A percentile compares a stretch with the other conserved stretches of the same genome.
Evolutionary conservation across 352 stramenopile genomes (phyloP).

Genomic region (Pythium rhizo-oryzae): DNA sequence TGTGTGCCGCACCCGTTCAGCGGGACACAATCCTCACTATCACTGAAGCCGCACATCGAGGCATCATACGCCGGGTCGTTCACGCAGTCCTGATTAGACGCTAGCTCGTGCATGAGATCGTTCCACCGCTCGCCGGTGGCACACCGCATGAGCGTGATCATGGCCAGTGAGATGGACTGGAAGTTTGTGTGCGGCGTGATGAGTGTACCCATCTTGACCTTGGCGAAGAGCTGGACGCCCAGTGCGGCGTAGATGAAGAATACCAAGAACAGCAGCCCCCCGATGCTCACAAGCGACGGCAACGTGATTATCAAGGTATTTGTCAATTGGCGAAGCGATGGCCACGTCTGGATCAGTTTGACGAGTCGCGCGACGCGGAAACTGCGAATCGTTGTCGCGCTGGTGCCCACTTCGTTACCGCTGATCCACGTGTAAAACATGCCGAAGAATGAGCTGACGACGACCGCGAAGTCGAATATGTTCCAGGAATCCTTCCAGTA

Average conservation of each 20-base stretch:
- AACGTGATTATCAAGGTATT: slow-evolving; percentile 89
- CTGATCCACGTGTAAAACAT: slow-evolving; percentile 48
- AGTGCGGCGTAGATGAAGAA: slow-evolving; percentile 94
- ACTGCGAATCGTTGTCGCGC: slow-evolving; percentile 70
- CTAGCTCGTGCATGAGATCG: slow-evolving; percentile 89
- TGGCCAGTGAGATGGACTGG: slow-evolving; percentile 74
- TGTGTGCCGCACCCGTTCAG: slow-evolving; percentile 73
- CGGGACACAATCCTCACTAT: slow-evolving; percentile 43
- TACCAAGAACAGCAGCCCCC: slow-evolving; percentile 83
- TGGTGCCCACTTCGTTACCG: slow-evolving; percentile 35
- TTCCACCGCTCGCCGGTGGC: slow-evolving; percentile 94
- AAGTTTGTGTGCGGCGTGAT: slow-evolving; percentile 88
- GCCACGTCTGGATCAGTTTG: slow-evolving; percentile 69
- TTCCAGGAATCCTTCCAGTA: slow-evolving; percentile 88
- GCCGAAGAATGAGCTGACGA: slow-evolving; percentile 45
- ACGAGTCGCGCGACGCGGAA: slow-evolving; percentile 80
- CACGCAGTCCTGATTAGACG: slow-evolving; percentile 47
- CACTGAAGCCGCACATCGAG: slow-evolving; percentile 63
- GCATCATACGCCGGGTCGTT: slow-evolving; percentile 52
- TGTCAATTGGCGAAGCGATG: slow-evolving; percentile 83
- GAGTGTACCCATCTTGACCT: slow-evolving; percentile 66
- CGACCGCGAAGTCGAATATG: slow-evolving; percentile 81
- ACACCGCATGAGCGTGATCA: slow-evolving; percentile 80
- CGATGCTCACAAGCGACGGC: slow-evolving; percentile 88
- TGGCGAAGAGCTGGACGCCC: slow-evolving; percentile 91